Conservation (phyloP, 768 basidiomycete species). For the Grammothele lineata region DNA sequence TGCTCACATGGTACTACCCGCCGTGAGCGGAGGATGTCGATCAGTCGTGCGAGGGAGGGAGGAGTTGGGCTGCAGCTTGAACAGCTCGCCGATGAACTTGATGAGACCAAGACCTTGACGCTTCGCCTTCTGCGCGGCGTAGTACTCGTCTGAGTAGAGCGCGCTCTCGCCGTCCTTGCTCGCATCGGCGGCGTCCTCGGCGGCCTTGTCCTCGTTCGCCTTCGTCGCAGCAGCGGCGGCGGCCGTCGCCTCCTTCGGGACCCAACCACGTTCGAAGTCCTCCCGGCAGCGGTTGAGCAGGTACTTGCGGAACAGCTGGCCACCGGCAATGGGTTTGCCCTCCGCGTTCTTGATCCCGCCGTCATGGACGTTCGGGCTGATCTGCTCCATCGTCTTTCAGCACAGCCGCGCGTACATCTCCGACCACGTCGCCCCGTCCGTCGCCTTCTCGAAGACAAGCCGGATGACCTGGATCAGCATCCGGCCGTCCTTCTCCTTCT, state of each 20-base stretch:
- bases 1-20: too few relatives aligned
- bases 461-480: conserved; percentile 95
- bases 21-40: too few relatives aligned
- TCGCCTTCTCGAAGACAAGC: conserved; percentile 96
- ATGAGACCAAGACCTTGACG: conserved; percentile 95
- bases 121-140: conserved; percentile 96
- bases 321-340: conserved; percentile 88
- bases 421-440: conserved; percentile 93
- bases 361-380: conserved; percentile 84
- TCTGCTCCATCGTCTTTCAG: conserved; percentile 92
- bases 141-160: conserved; percentile 90
- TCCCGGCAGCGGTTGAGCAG: conserved; percentile 95
- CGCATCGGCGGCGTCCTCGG: conserved; percentile 62
- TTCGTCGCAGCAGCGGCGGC: conserved; percentile 84
- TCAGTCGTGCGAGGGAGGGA: too few relatives aligned
- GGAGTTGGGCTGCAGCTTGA: too few relatives aligned
- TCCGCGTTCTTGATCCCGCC: conserved; percentile 78
- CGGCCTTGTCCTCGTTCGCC: conserved; percentile 80
- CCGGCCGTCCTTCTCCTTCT: conserved; percentile 88
- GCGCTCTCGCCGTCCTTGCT: conserved; percentile 60
- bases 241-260: conserved; percentile 80
- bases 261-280: conserved; percentile 96
- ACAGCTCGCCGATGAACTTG: conserved; percentile 97
- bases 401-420: conserved; percentile 97
- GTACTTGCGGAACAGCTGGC: conserved; percentile 95